A percentile compares a stretch with the other conserved stretches of the same genome.
These are phyloP conservation scores for Neurospora terricola DNA, from an alignment of 495 filamentous ascomycete genomes.

Conservation along the genomic window DNA sequence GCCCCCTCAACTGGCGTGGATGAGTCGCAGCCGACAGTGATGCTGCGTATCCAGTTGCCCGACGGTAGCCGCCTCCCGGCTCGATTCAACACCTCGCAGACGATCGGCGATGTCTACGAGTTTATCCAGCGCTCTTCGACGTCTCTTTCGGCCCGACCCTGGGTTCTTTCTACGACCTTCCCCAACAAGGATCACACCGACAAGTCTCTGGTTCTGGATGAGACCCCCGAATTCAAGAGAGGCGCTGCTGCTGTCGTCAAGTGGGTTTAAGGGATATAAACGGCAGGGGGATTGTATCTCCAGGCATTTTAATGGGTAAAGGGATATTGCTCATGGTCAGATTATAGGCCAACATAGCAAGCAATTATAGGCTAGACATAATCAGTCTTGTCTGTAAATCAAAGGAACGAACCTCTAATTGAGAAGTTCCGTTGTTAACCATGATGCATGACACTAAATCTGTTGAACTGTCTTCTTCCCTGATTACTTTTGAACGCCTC, in stretches of 20 bases:
- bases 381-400: background rate
- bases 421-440: background rate
- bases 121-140: slow-evolving; percentile 67
- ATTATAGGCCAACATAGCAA: background rate
- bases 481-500: slow-evolving; percentile 11
- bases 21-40: slow-evolving; percentile 64
- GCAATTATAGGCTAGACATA: background rate
- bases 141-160: slow-evolving; percentile 47
- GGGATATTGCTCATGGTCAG: background rate
- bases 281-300: background rate
- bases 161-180: slow-evolving; percentile 89
- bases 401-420: background rate
- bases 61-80: slow-evolving; percentile 80
- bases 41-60: slow-evolving; percentile 78
- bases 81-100: slow-evolving; percentile 87
- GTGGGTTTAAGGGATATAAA: slow-evolving; percentile 45
- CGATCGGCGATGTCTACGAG: slow-evolving; percentile 79
- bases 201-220: slow-evolving; percentile 55
- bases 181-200: slow-evolving; percentile 89
- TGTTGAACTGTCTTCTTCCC: background rate
- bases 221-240: slow-evolving; percentile 72
- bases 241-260: slow-evolving; percentile 82
- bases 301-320: background rate
- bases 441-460: background rate
- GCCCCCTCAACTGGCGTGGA: slow-evolving; percentile 48